Percentiles rank a stretch among this genome's conserved stretches.
Evolutionary conservation across 2,329 filamentous ascomycete genomes (phyloP).

Genomic region (Cryphonectria nitschkei): DNA sequence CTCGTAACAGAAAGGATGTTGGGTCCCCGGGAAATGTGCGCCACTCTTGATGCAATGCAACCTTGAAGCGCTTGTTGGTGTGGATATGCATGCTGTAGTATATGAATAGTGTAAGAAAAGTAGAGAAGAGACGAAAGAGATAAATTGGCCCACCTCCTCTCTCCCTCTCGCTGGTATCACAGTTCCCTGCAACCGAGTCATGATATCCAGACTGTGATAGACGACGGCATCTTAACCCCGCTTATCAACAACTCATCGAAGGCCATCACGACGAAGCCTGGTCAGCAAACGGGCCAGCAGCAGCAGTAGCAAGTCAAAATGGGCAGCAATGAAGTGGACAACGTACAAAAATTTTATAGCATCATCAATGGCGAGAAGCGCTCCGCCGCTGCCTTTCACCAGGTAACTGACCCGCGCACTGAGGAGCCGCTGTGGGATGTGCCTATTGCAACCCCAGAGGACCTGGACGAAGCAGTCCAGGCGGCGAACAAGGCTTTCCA

Average conservation of each 20-base stretch:
- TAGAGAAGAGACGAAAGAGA: background rate
- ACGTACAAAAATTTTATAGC: conserved; percentile 44
- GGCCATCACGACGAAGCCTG: background rate
- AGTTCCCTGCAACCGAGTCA: background rate
- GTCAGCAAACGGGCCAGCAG: background rate
- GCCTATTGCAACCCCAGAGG: conserved; percentile 46
- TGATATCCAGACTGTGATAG: background rate
- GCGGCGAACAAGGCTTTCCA: conserved; percentile 50
- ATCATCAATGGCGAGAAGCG: conserved; percentile 48
- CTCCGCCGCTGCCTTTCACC: conserved; percentile 38
- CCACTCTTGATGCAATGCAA: background rate
- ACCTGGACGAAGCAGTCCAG: conserved; percentile 50
- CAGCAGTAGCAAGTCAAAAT: conserved; percentile 13
- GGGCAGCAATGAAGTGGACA: conserved; percentile 17
- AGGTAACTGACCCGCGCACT: conserved; percentile 50
- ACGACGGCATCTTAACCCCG: background rate
- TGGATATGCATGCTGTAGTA: background rate
- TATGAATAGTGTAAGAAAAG: background rate
- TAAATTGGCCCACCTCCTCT: background rate
- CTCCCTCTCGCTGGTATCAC: background rate
- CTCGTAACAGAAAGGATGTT: background rate
- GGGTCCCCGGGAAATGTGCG: background rate
- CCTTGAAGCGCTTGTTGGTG: background rate
- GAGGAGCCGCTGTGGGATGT: conserved; percentile 49
- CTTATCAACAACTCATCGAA: background rate